Base-by-base conservation (phyloP, 1,284 basidiomycete genomes). In the Abortiporus biennis region DNA sequence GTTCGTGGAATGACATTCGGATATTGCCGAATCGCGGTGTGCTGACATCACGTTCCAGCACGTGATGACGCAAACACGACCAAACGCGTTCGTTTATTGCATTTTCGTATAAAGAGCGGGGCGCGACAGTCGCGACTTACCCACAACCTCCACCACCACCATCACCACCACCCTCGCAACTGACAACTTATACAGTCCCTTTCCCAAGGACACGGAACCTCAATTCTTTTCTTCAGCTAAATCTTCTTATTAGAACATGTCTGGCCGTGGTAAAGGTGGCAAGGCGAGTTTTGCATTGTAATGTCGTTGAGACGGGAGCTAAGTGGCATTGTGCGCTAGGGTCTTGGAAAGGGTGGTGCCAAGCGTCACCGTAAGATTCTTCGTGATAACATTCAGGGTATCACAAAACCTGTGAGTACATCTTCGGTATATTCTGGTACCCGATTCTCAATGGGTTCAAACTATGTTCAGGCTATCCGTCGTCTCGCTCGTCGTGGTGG, bases 401-500 rank as follows among this genome's bases (percentile, higher is more conserved):
- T 71, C 54, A 74, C 71, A 25, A 75, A 74, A 52, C 71, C 71
- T 21, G 61, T 72, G 40, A 40, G 66, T 46, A 3, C 6, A 19
- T 46, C 43, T 65, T 64, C 44, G 64, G 64, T 51, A 80, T 17
- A 17, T 20, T 39, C 47, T 34, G 42, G 12, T 45, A 38, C 38
- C 40, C 38, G 20, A 15, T 22, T 40, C 35, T 17, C 5, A 50
- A 72, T 71, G 73, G 63, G 92, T 92, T 63, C 27, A 8, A 9
- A 9, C 27, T n/a, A 29, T 9, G 91, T 87, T 57, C 92, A 92
- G 74, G 89, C 90, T 54, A 92, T 94, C 65, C 87, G 92, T 60
- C 88, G 91, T 74, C 85, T 95, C 50, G 92, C 92, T 34, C 89
- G 92, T 65, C 85, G 91, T 77, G 92, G 92, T 63, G 90, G 90